Conservation (phyloP, 164 flowering plant genomes). For the Sedum album region DNA sequence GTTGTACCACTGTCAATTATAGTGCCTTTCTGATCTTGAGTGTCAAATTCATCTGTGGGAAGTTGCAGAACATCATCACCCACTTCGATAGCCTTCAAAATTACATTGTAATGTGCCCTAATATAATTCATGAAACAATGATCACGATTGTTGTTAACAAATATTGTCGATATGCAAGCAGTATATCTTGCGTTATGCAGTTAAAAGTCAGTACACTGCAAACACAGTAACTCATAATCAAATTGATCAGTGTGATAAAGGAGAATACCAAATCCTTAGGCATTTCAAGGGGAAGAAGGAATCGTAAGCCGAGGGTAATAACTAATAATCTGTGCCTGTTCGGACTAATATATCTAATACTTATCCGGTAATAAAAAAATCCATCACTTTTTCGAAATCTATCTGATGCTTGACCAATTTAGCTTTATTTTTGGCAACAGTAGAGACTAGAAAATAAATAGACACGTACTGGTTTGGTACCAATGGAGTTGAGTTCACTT, state of each 20-base stretch:
- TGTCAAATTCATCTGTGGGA: conserved; percentile 51
- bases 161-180: conserved; percentile 1
- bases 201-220: not conserved
- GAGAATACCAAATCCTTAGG: not conserved
- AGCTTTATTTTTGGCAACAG: too few species aligned
- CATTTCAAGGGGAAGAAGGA: not conserved
- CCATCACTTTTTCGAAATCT: too few species aligned
- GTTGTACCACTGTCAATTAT: conserved; percentile 96
- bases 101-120: conserved; percentile 87
- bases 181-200: not conserved
- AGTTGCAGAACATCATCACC: conserved; percentile 55
- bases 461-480: conserved; percentile 70
- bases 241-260: not conserved
- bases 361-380: too few species aligned
- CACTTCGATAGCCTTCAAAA: conserved; percentile 62
- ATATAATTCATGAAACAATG: conserved; percentile 21
- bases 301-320: not conserved
- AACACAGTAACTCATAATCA: not conserved
- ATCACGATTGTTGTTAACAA: conserved; percentile 13
- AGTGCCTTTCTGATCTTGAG: conserved; percentile 42
- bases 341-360: not conserved
- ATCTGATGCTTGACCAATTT: not conserved
- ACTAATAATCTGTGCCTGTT: not conserved
- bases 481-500: conserved; percentile 67
- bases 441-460: not conserved